Evolutionary conservation across 768 basidiomycete genomes (phyloP), one percentile per base, ranked within the genome.

Genomic region (Tremella fuciformis): DNA sequence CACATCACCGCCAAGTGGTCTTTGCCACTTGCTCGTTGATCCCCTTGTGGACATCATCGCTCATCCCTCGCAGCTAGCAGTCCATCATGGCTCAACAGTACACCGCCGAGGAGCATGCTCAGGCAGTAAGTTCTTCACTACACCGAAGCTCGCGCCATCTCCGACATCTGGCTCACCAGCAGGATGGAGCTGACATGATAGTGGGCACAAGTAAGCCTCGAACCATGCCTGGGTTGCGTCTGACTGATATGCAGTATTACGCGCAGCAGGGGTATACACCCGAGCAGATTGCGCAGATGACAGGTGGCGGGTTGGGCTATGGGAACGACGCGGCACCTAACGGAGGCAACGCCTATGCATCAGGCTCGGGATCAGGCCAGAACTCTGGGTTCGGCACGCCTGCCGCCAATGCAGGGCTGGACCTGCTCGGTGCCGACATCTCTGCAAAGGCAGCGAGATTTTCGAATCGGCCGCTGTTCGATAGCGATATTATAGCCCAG

Each of bases 181-280:
- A 34, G 29, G 29, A 34, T 34, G 29, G 6, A 34, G 29, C 29
- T 34, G 29, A 34, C 29, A 34, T 34, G 29, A 34, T 11, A 34
- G 29, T 34, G 29, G 29, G 29, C 29, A 34, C 29, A 34, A 34
- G 29, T 34, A 34, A 34, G 29, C 29, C 29, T 34, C n/a, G n/a
- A n/a, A n/a, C n/a, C n/a, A n/a, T n/a, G n/a, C n/a, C n/a, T n/a
- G n/a, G n/a, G n/a, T n/a, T n/a, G n/a, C n/a, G n/a, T n/a, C n/a
- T n/a, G n/a, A 29, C 16, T 29, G 49, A 22, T 9, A n/a, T 1
- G 13, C 49, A 74, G 65, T 76, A 76, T 39, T 76, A 76, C 53
- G 69, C 72, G 26, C 68, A 74, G 54, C 72, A 76, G 65, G 74
- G 74, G n/a, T 75, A 71, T 42, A 61, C 65, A 40, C 59, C 58